Evolutionary conservation across 345 rosid genomes (phyloP).

Genomic region (Sonneratia alba): DNA sequence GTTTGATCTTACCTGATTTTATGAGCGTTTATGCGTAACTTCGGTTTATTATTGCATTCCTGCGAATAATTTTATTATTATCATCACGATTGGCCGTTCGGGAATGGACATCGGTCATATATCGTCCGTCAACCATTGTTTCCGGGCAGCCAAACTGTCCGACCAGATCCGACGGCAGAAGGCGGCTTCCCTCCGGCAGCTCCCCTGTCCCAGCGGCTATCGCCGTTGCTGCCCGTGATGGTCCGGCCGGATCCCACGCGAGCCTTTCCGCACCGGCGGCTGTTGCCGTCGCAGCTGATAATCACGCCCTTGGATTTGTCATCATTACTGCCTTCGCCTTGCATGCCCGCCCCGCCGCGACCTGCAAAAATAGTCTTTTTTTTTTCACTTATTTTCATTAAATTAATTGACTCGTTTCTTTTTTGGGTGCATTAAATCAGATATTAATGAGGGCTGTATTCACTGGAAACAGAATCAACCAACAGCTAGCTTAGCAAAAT

Average conservation of each 20-base stretch:
- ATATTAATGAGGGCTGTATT: not conserved
- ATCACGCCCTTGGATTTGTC: not conserved
- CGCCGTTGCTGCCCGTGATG: too few species aligned
- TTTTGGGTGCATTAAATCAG: too few species aligned
- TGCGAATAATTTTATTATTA: not conserved
- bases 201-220: not conserved
- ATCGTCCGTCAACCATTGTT: not conserved
- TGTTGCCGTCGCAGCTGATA: not conserved
- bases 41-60: not conserved
- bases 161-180: not conserved
- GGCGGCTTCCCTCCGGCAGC: conserved; percentile 1
- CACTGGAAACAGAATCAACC: not conserved
- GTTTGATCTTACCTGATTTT: not conserved
- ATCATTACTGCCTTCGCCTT: not conserved
- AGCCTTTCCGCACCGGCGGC: not conserved
- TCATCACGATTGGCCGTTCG: not conserved
- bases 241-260: too few species aligned
- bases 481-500: too few species aligned
- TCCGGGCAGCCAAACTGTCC: conserved; percentile 3
- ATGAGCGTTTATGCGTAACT: not conserved
- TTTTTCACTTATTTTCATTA: not conserved
- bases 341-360: not conserved
- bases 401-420: too few species aligned
- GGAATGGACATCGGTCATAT: not conserved
- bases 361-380: not conserved